Evolutionary conservation across 2,329 filamentous ascomycete genomes (phyloP).

Genomic region (Cordyceps tenuipes): DNA sequence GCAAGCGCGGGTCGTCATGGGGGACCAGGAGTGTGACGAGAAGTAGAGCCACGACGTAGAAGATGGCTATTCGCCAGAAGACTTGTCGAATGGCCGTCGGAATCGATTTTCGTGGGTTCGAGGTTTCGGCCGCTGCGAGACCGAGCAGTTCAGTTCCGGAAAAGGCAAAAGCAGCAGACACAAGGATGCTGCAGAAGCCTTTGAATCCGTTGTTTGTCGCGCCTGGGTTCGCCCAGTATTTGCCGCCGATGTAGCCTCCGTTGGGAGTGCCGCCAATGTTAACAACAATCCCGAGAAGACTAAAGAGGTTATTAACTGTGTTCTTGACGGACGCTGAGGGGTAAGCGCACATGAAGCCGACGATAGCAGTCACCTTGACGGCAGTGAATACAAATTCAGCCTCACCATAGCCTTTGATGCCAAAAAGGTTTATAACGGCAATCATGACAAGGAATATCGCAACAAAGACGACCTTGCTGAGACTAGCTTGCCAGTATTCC

Average conservation of each 20-base stretch:
- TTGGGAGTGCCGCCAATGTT: slow-evolving; percentile 46
- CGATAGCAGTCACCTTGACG: slow-evolving; percentile 45
- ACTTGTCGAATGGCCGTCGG: slow-evolving; percentile 71
- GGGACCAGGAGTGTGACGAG: slow-evolving; percentile 36
- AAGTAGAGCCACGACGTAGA: slow-evolving; percentile 37
- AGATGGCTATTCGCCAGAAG: slow-evolving; percentile 39
- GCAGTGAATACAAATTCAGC: slow-evolving; percentile 46
- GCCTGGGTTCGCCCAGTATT: slow-evolving; percentile 33
- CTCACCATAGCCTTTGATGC: slow-evolving; percentile 39
- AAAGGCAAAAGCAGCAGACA: slow-evolving; percentile 61
- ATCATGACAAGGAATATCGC: slow-evolving; percentile 41
- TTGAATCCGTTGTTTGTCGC: slow-evolving; percentile 60
- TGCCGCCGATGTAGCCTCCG: slow-evolving; percentile 32
- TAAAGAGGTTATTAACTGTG: background rate
- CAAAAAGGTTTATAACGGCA: slow-evolving; percentile 41
- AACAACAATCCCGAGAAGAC: slow-evolving; percentile 43
- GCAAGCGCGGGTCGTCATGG: slow-evolving; percentile 31
- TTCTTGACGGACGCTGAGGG: too few species aligned
- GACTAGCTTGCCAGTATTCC: slow-evolving; percentile 39
- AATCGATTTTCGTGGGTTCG: slow-evolving; percentile 58
- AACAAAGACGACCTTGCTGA: slow-evolving; percentile 40
- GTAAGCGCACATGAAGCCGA: slow-evolving; percentile 43
- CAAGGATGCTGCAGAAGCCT: slow-evolving; percentile 58
- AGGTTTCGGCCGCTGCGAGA: slow-evolving; percentile 57
- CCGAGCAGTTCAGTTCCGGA: slow-evolving; percentile 59